Evolutionary conservation across 2,329 filamentous ascomycete species (phyloP).

Genomic region (Microascus cirrosus): DNA sequence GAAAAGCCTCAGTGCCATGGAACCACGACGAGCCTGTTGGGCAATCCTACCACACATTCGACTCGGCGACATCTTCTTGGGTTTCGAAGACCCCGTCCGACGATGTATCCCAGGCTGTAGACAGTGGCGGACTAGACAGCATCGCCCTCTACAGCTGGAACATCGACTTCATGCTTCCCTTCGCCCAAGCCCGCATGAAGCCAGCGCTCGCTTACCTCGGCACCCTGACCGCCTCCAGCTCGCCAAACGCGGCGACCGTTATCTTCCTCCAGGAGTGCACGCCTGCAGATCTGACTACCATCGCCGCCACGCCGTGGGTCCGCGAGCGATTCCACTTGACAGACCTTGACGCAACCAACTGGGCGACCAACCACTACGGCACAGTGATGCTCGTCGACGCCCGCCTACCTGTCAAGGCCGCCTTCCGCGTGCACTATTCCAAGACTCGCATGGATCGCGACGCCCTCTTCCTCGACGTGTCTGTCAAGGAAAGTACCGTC

Average conservation of each 20-base stretch:
- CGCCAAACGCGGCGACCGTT: constrained; percentile 17
- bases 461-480: constrained; percentile 41
- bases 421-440: constrained; percentile 40
- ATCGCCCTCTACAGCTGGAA: constrained; percentile 22
- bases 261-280: constrained; percentile 44
- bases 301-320: constrained; percentile 33
- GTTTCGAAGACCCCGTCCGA: constrained; percentile 1
- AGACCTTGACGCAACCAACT: constrained; percentile 28
- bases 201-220: constrained; percentile 18
- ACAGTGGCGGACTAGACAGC: constrained; percentile 9
- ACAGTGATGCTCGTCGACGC: constrained; percentile 39
- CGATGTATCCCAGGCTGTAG: constrained; percentile 1
- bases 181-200: constrained; percentile 18
- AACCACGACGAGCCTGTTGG: constrained; percentile 7
- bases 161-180: constrained; percentile 23
- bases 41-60: constrained; percentile 12
- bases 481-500: constrained; percentile 18
- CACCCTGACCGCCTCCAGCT: constrained; percentile 5
- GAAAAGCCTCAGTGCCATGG: constrained; percentile 9
- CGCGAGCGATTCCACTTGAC: constrained; percentile 33
- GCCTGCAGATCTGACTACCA: constrained; percentile 27
- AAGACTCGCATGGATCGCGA: constrained; percentile 39
- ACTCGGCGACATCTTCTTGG: constrained; percentile 5
- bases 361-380: constrained; percentile 35
- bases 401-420: constrained; percentile 26